Conservation (phyloP, 2,329 filamentous ascomycete species). For the Trichoderma atrobrunneum region DNA sequence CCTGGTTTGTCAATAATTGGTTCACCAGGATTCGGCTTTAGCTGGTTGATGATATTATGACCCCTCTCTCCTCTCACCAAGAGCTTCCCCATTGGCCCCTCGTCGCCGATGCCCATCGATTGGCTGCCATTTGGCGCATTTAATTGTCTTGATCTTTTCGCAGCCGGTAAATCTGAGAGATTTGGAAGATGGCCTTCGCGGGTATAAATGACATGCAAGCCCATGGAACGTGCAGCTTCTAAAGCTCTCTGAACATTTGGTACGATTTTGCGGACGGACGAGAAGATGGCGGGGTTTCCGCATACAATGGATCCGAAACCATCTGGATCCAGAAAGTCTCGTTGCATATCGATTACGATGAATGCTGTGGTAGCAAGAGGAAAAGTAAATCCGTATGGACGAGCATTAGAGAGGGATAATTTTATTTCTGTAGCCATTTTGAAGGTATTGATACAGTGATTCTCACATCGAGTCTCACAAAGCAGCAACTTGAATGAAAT, state of each 20-base stretch:
- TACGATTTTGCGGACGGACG: neutral
- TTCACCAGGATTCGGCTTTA: neutral
- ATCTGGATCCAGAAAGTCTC: neutral
- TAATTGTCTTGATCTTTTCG: neutral
- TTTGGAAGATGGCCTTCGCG: neutral
- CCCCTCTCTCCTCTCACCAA: neutral
- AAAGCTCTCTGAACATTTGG: neutral
- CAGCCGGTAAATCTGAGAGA: neutral
- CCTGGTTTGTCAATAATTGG: neutral
- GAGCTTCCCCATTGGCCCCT: neutral
- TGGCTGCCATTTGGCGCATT: neutral
- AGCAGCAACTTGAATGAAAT: neutral
- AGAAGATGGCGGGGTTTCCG: neutral
- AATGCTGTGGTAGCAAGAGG: neutral
- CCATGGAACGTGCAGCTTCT: neutral
- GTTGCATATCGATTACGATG: neutral
- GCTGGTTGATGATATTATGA: constrained; percentile 1
- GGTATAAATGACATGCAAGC: constrained; percentile 1
- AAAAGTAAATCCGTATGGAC: neutral
- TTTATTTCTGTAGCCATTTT: neutral
- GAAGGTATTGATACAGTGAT: neutral
- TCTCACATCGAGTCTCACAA: neutral
- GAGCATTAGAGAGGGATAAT: neutral
- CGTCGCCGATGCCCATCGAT: neutral
- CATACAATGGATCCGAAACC: neutral